phyloP scores from a whole-genome alignment of 176 grass and related monocot species.

The Cenchrus americanus region DNA sequence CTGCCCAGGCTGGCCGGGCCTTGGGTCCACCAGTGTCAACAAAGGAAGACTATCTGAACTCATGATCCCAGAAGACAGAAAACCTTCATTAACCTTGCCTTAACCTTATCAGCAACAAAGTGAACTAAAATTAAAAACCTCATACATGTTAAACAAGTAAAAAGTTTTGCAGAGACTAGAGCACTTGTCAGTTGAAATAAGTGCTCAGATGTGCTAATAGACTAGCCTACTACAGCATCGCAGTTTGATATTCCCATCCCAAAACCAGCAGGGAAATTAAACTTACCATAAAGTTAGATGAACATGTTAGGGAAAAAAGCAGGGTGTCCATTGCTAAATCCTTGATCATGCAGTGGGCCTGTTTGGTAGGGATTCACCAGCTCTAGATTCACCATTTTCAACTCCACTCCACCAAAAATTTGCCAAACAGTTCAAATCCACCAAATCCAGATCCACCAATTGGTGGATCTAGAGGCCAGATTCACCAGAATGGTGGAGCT shows the following conservation, averaged over 20 bases:
- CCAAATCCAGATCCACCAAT: no score
- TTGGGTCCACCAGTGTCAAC: no score
- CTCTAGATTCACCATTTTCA: no score
- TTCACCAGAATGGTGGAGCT: no score
- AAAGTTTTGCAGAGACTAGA: conserved; percentile 56
- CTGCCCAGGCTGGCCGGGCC: no score
- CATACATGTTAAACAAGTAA: background rate
- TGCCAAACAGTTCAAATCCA: no score
- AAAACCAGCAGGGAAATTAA: conserved; percentile 68
- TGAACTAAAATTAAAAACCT: conserved; percentile 13
- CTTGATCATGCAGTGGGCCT: background rate
- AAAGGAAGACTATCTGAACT: conserved; percentile 81
- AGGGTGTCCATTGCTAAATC: background rate
- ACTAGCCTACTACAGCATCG: background rate
- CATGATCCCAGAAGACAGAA: conserved; percentile 95
- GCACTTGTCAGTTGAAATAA: no score
- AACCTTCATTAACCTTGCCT: conserved; percentile 69
- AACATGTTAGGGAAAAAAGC: conserved; percentile 66
- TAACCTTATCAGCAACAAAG: conserved; percentile 1
- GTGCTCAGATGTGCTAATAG: background rate
- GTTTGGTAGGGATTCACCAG: no score
- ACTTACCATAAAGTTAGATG: conserved; percentile 81
- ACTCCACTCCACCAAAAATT: no score
- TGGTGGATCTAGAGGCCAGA: no score
- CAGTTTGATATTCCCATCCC: background rate